Evolutionary conservation across 768 basidiomycete species (phyloP).

Genomic region (Mycena kentingensis): DNA sequence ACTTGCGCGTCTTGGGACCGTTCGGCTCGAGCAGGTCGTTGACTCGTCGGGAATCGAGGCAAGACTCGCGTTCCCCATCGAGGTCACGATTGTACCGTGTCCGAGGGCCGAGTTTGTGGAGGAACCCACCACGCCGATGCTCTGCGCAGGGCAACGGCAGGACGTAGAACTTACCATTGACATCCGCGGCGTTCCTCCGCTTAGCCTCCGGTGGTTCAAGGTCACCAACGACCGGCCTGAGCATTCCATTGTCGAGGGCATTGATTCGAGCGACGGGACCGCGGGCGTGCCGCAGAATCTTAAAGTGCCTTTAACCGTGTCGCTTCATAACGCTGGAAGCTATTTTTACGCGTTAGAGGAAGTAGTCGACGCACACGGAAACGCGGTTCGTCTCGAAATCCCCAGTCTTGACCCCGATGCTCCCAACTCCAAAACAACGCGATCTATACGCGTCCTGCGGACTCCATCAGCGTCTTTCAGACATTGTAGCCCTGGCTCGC

Average conservation of each 20-base stretch:
- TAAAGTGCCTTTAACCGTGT: slow-evolving; percentile 66
- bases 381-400: slow-evolving; percentile 53
- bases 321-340: slow-evolving; percentile 63
- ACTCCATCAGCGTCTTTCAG: slow-evolving; percentile 74
- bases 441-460: slow-evolving; percentile 70
- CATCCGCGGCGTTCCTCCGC: slow-evolving; percentile 72
- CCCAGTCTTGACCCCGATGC: slow-evolving; percentile 25
- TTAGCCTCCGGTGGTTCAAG: slow-evolving; percentile 77
- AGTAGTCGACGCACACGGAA: slow-evolving; percentile 82
- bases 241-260: slow-evolving; percentile 80
- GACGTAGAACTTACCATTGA: slow-evolving; percentile 60
- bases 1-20: slow-evolving; percentile 68
- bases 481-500: slow-evolving; percentile 69
- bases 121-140: slow-evolving; percentile 41
- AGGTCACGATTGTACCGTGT: slow-evolving; percentile 79
- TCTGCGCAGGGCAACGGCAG: slow-evolving; percentile 70
- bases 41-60: slow-evolving; percentile 75
- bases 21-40: slow-evolving; percentile 73
- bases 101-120: slow-evolving; percentile 71
- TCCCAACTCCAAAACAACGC: slow-evolving; percentile 48
- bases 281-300: slow-evolving; percentile 52
- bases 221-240: slow-evolving; percentile 68
- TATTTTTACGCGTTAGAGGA: slow-evolving; percentile 78
- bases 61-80: slow-evolving; percentile 62
- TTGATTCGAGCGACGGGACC: slow-evolving; percentile 34